Evolutionary conservation across 495 filamentous ascomycete genomes (phyloP).

Genomic region (Xylaria sp.): DNA sequence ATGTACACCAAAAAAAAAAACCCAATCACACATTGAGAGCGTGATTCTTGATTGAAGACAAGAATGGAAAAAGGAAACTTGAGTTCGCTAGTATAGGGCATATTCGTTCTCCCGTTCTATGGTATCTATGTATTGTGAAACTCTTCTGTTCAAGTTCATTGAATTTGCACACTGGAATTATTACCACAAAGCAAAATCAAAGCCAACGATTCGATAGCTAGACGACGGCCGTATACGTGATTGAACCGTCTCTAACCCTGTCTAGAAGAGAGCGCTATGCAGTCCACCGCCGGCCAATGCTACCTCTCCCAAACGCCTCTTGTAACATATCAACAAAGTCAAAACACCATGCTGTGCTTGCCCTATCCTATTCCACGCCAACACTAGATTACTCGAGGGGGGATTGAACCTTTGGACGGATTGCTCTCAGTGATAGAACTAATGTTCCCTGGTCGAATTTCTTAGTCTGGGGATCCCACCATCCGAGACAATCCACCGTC

Average conservation of each 20-base stretch:
- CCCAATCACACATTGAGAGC: neutral
- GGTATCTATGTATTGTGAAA: constrained; percentile 22
- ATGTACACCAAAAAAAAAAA: neutral
- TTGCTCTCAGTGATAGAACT: neutral
- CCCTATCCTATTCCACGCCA: constrained; percentile 9
- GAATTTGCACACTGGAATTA: neutral
- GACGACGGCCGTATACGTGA: neutral
- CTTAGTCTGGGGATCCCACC: constrained; percentile 41
- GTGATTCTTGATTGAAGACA: neutral
- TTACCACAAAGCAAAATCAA: constrained; percentile 11
- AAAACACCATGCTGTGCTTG: neutral
- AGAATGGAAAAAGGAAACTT: neutral
- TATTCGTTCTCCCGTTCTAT: neutral
- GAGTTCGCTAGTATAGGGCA: neutral
- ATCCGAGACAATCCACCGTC: constrained; percentile 38
- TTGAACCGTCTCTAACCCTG: neutral
- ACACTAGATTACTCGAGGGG: constrained; percentile 9
- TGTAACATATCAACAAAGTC: constrained; percentile 2
- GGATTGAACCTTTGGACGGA: constrained; percentile 11
- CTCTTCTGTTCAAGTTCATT: neutral
- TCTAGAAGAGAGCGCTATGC: constrained; percentile 15
- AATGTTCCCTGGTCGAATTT: constrained; percentile 26
- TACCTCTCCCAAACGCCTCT: constrained; percentile 17
- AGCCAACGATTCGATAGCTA: neutral
- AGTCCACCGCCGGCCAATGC: constrained; percentile 7